Evolutionary conservation across 169 alveolate genomes (phyloP).

Genomic region (Plasmodium cynomolgi): DNA sequence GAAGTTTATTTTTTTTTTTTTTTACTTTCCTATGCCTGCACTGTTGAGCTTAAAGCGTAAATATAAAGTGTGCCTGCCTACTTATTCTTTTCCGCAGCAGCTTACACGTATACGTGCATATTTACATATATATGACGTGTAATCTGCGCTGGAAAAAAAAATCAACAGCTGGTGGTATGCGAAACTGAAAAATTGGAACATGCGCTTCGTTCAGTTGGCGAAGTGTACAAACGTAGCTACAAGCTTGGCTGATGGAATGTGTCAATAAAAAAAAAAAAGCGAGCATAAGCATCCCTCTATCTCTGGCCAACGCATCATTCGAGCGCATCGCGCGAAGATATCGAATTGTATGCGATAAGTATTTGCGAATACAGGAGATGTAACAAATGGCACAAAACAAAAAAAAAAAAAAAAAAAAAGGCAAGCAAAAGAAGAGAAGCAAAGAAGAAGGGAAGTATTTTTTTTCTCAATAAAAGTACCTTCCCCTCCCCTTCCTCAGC

Average conservation of each 20-base stretch:
- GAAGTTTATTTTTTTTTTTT: not conserved
- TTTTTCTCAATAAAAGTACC: not conserved
- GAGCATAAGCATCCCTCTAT: not conserved
- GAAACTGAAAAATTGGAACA: not conserved
- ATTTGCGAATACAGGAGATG: not conserved
- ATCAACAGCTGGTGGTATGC: not conserved
- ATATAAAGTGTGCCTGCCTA: not conserved
- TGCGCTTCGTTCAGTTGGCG: not conserved
- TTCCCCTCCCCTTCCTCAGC: not conserved
- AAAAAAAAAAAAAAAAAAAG: not conserved
- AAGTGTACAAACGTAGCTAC: not conserved
- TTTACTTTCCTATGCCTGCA: not conserved
- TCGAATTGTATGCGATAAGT: not conserved
- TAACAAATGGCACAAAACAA: not conserved
- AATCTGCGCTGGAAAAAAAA: not conserved
- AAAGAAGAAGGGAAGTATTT: not conserved
- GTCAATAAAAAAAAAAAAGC: not conserved
- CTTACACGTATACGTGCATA: not conserved
- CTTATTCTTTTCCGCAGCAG: not conserved
- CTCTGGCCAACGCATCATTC: not conserved
- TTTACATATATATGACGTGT: not conserved
- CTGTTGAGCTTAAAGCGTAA: not conserved
- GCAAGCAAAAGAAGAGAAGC: not conserved
- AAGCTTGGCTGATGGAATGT: not conserved
- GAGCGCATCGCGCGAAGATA: not conserved